Base-by-base conservation (phyloP, 257 asterid species). In the Gentiana dahurica region DNA sequence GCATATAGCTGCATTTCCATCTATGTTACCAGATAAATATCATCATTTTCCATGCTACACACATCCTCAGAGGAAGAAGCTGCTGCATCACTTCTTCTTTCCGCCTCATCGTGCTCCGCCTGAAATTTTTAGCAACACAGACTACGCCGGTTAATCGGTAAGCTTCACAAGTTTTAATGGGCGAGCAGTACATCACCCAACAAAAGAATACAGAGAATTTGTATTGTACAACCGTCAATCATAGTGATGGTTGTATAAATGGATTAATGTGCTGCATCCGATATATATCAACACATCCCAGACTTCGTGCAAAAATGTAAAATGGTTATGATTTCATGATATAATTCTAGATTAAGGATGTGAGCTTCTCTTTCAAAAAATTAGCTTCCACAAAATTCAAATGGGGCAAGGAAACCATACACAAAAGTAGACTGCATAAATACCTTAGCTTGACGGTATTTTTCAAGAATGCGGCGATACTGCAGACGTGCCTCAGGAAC, bases 391-490 rank as follows among this genome's bases (percentile, higher is more conserved):
- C 45, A 39, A 5, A 39, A 8, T 49, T 49, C 56, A 10, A 3
- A 24, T 49, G 10, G 37, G 38, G 49, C 65, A 60, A 35, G 13
- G 32, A 5, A 8, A 3, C 6, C 12, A 8, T 8, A 1, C 45
- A 36, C 45, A 36, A 35, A 1, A 24, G 33, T 9, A n/a, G 32
- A 4, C 24, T 35, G 9, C 3, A 15, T 33, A 36, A 24, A 33
- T 84, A 92, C 99, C 99, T 85, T 88, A 59, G 94, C 87, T 75
- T 88, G 79, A 45, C 85, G 86, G 65, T 81, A 88, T 66, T 71
- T 88, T 67, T 76, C 68, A 71, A 92, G 93, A 50, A 85, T 62
- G 58, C 99, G 95, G 49, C 65, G 91, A 58, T 92, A 92, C 55
- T 92, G 99, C 67, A 72, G 85, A 3, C 97, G 95, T 43, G 99